These are phyloP conservation scores for Monilinia vaccinii-corymbosi DNA, from an alignment of 2,329 filamentous ascomycete genomes.

Conservation along the genomic window DNA sequence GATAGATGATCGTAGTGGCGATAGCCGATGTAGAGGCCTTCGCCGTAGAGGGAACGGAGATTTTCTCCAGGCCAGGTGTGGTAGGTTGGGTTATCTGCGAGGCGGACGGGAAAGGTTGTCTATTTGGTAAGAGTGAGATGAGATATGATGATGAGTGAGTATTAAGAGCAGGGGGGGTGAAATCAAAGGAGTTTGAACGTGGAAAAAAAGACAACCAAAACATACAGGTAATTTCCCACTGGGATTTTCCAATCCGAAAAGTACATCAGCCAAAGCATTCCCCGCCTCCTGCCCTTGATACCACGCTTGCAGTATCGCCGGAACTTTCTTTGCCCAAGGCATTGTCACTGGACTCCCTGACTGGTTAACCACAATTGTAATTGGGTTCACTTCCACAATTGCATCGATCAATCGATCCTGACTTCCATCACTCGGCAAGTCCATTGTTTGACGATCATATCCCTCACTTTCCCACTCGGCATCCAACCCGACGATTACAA, in stretches of 20 bases:
- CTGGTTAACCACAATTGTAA: conserved; percentile 60
- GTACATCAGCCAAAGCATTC: conserved; percentile 57
- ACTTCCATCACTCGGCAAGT: conserved; percentile 45
- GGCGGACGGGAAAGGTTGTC: conserved; percentile 55
- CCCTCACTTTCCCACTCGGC: conserved; percentile 70
- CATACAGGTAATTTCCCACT: conserved; percentile 54
- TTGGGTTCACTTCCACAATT: conserved; percentile 52
- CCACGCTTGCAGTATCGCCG: conserved; percentile 62
- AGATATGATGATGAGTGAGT: not conserved
- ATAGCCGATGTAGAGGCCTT: conserved; percentile 67
- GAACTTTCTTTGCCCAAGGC: conserved; percentile 58
- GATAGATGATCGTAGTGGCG: conserved; percentile 57
- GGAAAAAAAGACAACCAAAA: not conserved
- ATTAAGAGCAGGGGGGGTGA: not conserved
- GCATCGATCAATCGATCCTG: conserved; percentile 56
- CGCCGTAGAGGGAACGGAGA: conserved; percentile 57
- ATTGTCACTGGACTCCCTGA: conserved; percentile 60
- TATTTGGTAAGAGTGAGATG: conserved; percentile 22
- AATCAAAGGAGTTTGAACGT: too few relatives aligned
- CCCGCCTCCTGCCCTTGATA: conserved; percentile 63
- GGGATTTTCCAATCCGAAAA: conserved; percentile 55
- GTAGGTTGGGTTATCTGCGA: conserved; percentile 60
- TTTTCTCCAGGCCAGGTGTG: conserved; percentile 68
- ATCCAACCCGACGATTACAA: conserved; percentile 61
- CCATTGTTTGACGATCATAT: conserved; percentile 55